Base-by-base conservation (phyloP, 2,329 filamentous ascomycete genomes). In the Triangularia setosa region DNA sequence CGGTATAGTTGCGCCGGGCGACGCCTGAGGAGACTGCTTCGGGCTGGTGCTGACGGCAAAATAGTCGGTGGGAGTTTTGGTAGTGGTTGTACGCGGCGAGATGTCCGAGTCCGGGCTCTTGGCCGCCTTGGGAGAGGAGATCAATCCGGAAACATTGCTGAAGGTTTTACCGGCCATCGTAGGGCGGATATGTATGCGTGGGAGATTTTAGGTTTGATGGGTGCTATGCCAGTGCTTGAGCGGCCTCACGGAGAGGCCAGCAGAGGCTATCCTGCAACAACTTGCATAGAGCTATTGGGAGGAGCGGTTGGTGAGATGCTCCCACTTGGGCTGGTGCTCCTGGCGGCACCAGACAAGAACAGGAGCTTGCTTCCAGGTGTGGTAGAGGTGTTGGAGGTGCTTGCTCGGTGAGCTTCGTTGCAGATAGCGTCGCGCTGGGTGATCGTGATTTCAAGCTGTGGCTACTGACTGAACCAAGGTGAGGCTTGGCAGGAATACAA, bases 231-330 rank as follows among this genome's bases (percentile, higher is more conserved):
- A 75, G 70, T 71, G 74, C 75, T 77, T 74, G 73, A 72, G 73
- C 75, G 75, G 74, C 77, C 78, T 79, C 77, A 70, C 68, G 67
- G 66, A 72, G 77, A 79, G 78, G 77, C 76, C 77, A 75, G 78
- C 77, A 76, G 74, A 77, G 75, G 77, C 72, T 75, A 73, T 69
- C 69, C 73, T 67, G 73, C 72, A 71, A 71, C 60, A 68, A 71
- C 71, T 71, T 69, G 75, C 78, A 79, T 79, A 70, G 74, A 70
- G 69, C 61, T 67, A 60, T 27, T n/a, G 44, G 52, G 28, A 18
- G 40, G 56, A 30, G 6, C 11, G 40, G 12, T 48, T 48, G 18
- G 33, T 25, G 48, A 58, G 64, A 54, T 16, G 40, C n/a, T 48
- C 40, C 40, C 40, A 48, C 40, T 28, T 54, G 35, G 18, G 11